Conservation (phyloP, 495 filamentous ascomycete genomes). For the Terfezia boudieri region DNA sequence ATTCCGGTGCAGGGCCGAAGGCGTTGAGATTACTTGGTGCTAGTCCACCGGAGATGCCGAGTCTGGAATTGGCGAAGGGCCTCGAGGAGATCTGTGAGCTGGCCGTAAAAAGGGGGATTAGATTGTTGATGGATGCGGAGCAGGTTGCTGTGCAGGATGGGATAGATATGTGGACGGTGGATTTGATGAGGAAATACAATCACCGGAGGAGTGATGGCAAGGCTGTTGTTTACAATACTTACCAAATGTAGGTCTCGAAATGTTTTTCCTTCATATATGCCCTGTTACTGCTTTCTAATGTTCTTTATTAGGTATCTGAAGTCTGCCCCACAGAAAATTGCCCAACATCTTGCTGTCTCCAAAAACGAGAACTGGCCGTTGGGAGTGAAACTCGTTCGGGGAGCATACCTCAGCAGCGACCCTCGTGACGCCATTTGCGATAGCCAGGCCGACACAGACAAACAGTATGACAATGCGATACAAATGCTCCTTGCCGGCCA, state of each 20-base stretch:
- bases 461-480: slow-evolving; percentile 27
- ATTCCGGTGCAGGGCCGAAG: slow-evolving; percentile 52
- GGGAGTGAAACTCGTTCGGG: slow-evolving; percentile 79
- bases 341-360: slow-evolving; percentile 42
- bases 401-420: slow-evolving; percentile 70
- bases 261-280: no score
- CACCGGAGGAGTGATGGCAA: not conserved
- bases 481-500: not conserved
- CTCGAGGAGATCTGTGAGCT: slow-evolving; percentile 58
- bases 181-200: not conserved
- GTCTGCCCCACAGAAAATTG: slow-evolving; percentile 40
- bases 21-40: slow-evolving; percentile 7
- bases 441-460: slow-evolving; percentile 62
- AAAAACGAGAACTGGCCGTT: slow-evolving; percentile 47
- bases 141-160: slow-evolving; percentile 59
- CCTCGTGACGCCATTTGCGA: slow-evolving; percentile 50
- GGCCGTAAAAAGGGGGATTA: slow-evolving; percentile 44
- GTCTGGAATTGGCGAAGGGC: slow-evolving; percentile 36
- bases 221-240: not conserved
- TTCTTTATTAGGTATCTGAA: slow-evolving; percentile 25
- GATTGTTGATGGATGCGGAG: slow-evolving; percentile 76
- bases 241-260: not conserved
- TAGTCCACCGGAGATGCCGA: not conserved
- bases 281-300: no score
- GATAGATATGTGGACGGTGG: slow-evolving; percentile 65